These are phyloP conservation scores for Leishmania guyanensis DNA, from an alignment of 208 protist species.

Conservation along the genomic window DNA sequence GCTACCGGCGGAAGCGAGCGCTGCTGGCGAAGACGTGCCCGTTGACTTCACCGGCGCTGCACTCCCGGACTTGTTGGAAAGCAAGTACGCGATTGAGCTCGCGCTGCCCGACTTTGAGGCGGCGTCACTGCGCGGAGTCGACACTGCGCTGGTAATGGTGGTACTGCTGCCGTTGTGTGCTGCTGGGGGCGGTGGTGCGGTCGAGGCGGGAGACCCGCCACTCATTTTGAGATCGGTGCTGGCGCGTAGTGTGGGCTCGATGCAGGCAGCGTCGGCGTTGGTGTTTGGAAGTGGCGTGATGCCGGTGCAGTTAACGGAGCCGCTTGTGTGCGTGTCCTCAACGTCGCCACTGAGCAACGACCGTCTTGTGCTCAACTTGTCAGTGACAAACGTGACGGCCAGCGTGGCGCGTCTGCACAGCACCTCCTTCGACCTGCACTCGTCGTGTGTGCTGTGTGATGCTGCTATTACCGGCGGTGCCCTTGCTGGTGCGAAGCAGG, in stretches of 20 bases:
- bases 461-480: constrained; percentile 8
- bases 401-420: constrained; percentile 46
- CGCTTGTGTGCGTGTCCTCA: constrained; percentile 54
- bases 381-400: constrained; percentile 56
- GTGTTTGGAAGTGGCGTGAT: constrained; percentile 55
- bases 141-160: constrained; percentile 33
- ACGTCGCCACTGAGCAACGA: constrained; percentile 53
- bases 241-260: constrained; percentile 32
- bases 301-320: constrained; percentile 32
- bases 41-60: not conserved
- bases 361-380: constrained; percentile 62
- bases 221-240: constrained; percentile 29
- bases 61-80: constrained; percentile 23
- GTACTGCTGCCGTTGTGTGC: constrained; percentile 28
- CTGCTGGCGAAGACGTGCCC: not conserved
- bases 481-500: not conserved
- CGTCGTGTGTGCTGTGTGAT: constrained; percentile 44
- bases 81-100: constrained; percentile 29
- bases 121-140: constrained; percentile 16
- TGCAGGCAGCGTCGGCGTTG: constrained; percentile 22
- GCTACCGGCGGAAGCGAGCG: constrained; percentile 8
- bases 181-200: not conserved
- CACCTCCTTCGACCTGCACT: constrained; percentile 70
- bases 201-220: constrained; percentile 11
- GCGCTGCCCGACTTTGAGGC: constrained; percentile 26